Percentiles rank a stretch among this genome's conserved stretches.
Evolutionary conservation across 2,329 filamentous ascomycete species (phyloP).

Genomic region (Aureobasidium sp.): DNA sequence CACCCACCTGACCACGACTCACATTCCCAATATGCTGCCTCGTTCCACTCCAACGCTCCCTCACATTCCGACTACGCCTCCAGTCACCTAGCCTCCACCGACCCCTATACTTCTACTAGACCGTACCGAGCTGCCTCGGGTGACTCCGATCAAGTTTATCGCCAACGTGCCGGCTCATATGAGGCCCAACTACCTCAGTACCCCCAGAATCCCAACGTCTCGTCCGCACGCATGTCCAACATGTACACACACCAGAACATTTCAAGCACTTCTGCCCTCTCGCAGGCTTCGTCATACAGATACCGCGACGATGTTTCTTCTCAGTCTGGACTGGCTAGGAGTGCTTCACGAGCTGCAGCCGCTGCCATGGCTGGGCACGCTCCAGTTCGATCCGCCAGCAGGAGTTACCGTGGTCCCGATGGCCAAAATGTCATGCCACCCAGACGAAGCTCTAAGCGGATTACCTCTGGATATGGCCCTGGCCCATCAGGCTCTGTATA

Average conservation of each 20-base stretch:
- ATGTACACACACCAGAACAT: slow-evolving; percentile 45
- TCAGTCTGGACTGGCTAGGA: slow-evolving; percentile 48
- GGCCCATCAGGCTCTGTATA: slow-evolving; percentile 39
- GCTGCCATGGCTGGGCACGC: slow-evolving; percentile 54
- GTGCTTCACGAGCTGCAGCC: slow-evolving; percentile 58
- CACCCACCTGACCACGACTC: background rate
- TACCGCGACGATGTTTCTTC: slow-evolving; percentile 40
- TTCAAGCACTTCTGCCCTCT: slow-evolving; percentile 38
- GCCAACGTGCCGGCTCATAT: slow-evolving; percentile 7
- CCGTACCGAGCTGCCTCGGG: slow-evolving; percentile 8
- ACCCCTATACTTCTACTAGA: slow-evolving; percentile 4
- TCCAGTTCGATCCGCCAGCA: slow-evolving; percentile 61
- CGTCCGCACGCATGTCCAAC: slow-evolving; percentile 18
- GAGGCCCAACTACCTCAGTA: slow-evolving; percentile 17
- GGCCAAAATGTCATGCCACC: slow-evolving; percentile 61
- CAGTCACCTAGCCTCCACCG: background rate
- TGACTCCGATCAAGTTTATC: slow-evolving; percentile 6
- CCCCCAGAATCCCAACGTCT: slow-evolving; percentile 17
- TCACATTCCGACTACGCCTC: background rate
- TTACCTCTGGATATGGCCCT: slow-evolving; percentile 38
- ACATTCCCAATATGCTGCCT: slow-evolving; percentile 9
- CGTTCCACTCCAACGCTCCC: slow-evolving; percentile 6
- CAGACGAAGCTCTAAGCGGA: slow-evolving; percentile 67
- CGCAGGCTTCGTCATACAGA: slow-evolving; percentile 38
- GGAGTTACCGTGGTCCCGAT: slow-evolving; percentile 59